Evolutionary conservation across 2,329 filamentous ascomycete genomes (phyloP).

Genomic region (Aspergillus ibericus): DNA sequence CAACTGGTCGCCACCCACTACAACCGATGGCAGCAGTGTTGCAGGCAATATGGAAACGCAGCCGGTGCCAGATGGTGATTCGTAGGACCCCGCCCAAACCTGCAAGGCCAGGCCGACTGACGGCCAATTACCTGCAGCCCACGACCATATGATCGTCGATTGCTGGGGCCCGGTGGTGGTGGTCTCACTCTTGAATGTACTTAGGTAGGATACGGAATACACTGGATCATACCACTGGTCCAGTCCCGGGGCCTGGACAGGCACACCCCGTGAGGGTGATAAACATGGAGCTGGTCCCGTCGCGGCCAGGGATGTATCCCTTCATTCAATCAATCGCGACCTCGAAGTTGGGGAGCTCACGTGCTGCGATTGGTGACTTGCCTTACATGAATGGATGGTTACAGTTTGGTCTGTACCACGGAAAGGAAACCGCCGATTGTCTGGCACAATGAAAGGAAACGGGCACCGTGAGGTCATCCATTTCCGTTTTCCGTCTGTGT

Average conservation of each 20-base stretch:
- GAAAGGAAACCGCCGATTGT: neutral
- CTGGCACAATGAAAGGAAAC: conserved; percentile 2
- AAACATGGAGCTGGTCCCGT: neutral
- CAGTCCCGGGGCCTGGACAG: neutral
- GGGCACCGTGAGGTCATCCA: neutral
- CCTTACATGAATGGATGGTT: neutral
- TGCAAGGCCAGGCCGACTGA: neutral
- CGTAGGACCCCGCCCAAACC: neutral
- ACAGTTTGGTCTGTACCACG: neutral
- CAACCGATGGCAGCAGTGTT: neutral
- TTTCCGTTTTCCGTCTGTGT: neutral
- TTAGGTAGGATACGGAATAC: neutral
- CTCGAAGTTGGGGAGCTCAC: neutral
- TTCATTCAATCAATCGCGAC: neutral
- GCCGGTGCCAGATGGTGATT: neutral
- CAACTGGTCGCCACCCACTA: neutral
- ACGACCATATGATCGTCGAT: neutral
- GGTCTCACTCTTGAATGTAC: neutral
- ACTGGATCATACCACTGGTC: neutral
- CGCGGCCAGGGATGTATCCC: neutral
- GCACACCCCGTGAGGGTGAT: neutral
- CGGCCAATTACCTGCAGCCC: neutral
- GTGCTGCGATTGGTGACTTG: neutral
- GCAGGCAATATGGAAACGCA: neutral
- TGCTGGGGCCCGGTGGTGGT: neutral